These are phyloP conservation scores for Acarospora socialis DNA, from an alignment of 2,329 filamentous ascomycete species.

Conservation along the genomic window DNA sequence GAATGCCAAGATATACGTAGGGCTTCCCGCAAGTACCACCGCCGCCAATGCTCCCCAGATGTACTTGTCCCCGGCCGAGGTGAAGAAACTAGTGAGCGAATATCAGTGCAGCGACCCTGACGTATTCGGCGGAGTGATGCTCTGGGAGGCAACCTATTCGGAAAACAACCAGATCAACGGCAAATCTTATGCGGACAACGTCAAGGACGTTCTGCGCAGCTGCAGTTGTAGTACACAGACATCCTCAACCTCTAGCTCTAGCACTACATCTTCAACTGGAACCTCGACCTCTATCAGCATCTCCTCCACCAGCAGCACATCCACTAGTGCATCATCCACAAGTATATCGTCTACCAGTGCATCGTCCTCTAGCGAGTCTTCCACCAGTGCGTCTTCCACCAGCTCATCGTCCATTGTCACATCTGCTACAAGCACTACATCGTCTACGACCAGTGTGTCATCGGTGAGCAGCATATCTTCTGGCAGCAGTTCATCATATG, in stretches of 20 bases:
- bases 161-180: conserved; percentile 31
- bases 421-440: no score
- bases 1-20: conserved; percentile 39
- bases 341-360: conserved; percentile 6
- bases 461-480: no score
- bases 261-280: conserved; percentile 2
- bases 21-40: conserved; percentile 28
- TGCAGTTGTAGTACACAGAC: conserved; percentile 1
- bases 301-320: conserved; percentile 2
- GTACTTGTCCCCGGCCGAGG: conserved; percentile 36
- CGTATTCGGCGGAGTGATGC: conserved; percentile 44
- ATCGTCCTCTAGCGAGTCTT: conserved; percentile 8
- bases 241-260: conserved; percentile 3
- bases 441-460: no score
- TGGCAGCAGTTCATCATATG: no score
- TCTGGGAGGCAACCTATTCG: conserved; percentile 42
- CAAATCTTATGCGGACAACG: conserved; percentile 32
- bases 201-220: conserved; percentile 30
- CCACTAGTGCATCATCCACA: conserved; percentile 1
- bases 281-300: conserved; percentile 7
- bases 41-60: conserved; percentile 21
- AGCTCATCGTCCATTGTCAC: conserved; percentile 26
- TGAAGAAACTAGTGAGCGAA: conserved; percentile 29
- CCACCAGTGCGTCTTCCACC: conserved; percentile 14
- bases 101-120: conserved; percentile 27